Evolutionary conservation across 805 yeast species (phyloP), one percentile per base, ranked within the genome.

Genomic region (Scheffersomyces lignosus): DNA sequence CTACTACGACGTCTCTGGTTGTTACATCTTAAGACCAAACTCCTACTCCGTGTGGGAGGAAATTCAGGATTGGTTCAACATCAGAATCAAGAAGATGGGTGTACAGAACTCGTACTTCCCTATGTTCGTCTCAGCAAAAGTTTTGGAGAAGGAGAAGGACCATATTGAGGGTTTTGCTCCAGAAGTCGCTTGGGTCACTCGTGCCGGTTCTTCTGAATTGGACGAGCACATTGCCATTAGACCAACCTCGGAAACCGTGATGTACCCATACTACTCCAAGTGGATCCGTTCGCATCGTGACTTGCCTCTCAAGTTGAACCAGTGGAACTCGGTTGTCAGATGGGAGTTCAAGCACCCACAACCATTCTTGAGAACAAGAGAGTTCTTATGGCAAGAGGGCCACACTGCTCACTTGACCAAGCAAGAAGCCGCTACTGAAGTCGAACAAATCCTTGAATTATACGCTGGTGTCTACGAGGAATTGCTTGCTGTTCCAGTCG

Each of bases 341-440:
- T 93, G 99, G 99, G 99, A 93, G 71, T 93, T 93, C 73, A 93
- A 93, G 75, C 98, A 93, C 67, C 99, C 99, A 40, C 99, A 93
- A 72, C 99, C 99, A 34, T 93, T 93, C 69, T 72, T 93, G 61
- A 86, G 99, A 78, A 95, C 99, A 10, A 85, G 99, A 73, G 99
- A 93, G 71, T 93, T 93, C 71, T 75, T 93, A 66, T 93, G 99
- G 99, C 99, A 93, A 73, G 99, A 93, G 73, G 99, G 99, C 54
- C 99, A 93, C 73, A 93, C 99, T 34, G 99, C 96, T 37, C 96
- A 87, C 64, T 77, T 95, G 58, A 85, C 95, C 38, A 66, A 72
- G 47, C 87, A 81, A 44, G 93, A 78, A 43, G 96, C 99, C 22
- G 75, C 77, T 43, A 71, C 71, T 41, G 98, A 93, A 71, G 98